phyloP scores from a whole-genome alignment of 441 rosid species.

The Pelargonium citronellum region DNA sequence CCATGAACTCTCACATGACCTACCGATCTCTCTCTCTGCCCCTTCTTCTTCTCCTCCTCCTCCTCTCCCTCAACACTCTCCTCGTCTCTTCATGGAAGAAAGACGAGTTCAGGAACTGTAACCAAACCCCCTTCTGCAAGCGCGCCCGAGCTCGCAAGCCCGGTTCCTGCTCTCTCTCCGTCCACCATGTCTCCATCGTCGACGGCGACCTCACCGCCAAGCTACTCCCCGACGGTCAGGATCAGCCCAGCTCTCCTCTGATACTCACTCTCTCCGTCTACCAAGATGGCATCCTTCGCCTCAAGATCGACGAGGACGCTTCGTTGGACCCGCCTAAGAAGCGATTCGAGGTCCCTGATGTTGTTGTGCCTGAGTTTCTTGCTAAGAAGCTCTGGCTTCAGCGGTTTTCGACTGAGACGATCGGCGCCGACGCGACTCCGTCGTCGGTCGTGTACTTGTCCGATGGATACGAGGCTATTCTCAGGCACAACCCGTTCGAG shows the following conservation, averaged over 20 bases:
- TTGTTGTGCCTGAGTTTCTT: conserved; percentile 35
- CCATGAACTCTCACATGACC: conserved; percentile 37
- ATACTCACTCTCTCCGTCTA: conserved; percentile 63
- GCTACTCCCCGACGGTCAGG: conserved; percentile 34
- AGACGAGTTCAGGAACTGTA: conserved; percentile 91
- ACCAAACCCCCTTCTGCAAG: conserved; percentile 96
- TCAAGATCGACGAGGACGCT: conserved; percentile 76
- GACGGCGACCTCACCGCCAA: conserved; percentile 75
- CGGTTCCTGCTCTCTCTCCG: conserved; percentile 48
- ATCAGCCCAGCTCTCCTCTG: conserved; percentile 48
- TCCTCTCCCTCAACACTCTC: conserved; percentile 29
- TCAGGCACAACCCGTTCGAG: conserved; percentile 80
- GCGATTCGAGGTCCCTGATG: conserved; percentile 86
- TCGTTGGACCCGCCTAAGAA: conserved; percentile 46
- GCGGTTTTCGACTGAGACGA: conserved; percentile 42
- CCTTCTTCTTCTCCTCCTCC: conserved; percentile 38
- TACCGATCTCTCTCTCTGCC: conserved; percentile 5
- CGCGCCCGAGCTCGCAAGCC: conserved; percentile 76
- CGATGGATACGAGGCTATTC: conserved; percentile 67
- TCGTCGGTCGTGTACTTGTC: conserved; percentile 63
- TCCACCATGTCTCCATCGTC: conserved; percentile 46
- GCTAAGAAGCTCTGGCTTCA: conserved; percentile 68
- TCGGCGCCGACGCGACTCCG: conserved; percentile 41
- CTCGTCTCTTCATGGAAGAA: conserved; percentile 67
- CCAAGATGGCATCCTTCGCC: conserved; percentile 59